Conservation (phyloP, 345 rosid genomes). For the Eucalyptus marginata region DNA sequence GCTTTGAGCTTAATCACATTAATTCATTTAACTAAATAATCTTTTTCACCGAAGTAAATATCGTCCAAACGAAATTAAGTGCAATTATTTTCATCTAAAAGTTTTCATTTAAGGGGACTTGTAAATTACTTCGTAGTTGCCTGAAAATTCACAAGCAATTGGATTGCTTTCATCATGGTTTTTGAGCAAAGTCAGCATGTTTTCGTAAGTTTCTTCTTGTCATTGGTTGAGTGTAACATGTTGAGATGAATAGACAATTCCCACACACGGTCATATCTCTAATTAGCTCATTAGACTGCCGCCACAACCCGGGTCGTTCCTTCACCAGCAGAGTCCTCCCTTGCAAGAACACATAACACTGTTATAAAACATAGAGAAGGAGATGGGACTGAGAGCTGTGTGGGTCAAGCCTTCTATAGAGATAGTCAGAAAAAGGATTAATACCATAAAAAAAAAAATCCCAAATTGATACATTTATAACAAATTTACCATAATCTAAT, state of each 20-base stretch:
- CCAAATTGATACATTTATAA: accelerated
- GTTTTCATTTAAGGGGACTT: neutral
- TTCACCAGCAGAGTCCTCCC: neutral
- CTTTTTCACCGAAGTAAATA: neutral
- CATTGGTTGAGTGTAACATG: neutral
- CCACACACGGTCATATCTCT: neutral
- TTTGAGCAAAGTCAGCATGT: neutral
- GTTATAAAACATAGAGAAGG: neutral
- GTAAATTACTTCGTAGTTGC: neutral
- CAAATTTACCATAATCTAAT: accelerated
- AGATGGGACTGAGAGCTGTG: neutral
- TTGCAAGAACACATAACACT: neutral
- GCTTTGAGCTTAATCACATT: neutral
- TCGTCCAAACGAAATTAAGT: accelerated
- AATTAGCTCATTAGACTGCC: neutral
- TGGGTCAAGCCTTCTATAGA: neutral
- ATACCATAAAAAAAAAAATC: accelerated
- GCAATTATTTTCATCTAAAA: neutral
- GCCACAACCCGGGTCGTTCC: accelerated
- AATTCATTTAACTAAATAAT: neutral
- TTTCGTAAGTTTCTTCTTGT: neutral
- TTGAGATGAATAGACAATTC: neutral
- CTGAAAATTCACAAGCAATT: neutral
- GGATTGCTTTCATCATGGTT: neutral
- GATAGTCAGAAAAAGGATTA: neutral